Conservation (phyloP, 495 filamentous ascomycete species). For the Lasiosphaeria hispida region DNA sequence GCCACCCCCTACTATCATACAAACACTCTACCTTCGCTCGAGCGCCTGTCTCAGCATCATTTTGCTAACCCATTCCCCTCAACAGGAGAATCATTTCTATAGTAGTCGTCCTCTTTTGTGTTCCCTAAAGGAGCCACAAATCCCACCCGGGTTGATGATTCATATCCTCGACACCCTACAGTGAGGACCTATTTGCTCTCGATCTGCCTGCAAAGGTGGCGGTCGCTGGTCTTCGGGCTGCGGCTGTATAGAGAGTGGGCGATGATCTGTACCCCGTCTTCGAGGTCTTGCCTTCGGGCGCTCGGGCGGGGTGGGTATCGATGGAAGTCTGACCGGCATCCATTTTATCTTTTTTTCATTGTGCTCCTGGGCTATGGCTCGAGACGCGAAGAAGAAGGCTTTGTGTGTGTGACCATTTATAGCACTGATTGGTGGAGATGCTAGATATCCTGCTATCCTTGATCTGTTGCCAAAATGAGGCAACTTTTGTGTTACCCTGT, state of each 20-base stretch:
- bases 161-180: conserved; percentile 5
- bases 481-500: too few species aligned
- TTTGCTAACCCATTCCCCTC: background rate
- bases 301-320: background rate
- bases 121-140: background rate
- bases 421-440: too few species aligned
- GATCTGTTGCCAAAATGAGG: too few species aligned
- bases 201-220: conserved; percentile 7
- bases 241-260: background rate
- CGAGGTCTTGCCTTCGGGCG: conserved; percentile 8
- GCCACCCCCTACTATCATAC: too few species aligned
- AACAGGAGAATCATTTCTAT: conserved; percentile 5
- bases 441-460: too few species aligned
- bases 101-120: conserved; percentile 2
- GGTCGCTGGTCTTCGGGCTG: background rate
- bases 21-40: too few species aligned
- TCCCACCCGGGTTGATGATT: conserved; percentile 10
- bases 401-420: too few species aligned
- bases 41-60: too few species aligned
- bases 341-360: conserved; percentile 1
- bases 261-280: too few species aligned
- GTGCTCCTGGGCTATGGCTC: background rate
- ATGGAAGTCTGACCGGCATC: background rate
- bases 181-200: conserved; percentile 1
- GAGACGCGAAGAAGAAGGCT: too few species aligned